phyloP scores from a whole-genome alignment of 148 eudicot species.

The Arbutus unedo region DNA sequence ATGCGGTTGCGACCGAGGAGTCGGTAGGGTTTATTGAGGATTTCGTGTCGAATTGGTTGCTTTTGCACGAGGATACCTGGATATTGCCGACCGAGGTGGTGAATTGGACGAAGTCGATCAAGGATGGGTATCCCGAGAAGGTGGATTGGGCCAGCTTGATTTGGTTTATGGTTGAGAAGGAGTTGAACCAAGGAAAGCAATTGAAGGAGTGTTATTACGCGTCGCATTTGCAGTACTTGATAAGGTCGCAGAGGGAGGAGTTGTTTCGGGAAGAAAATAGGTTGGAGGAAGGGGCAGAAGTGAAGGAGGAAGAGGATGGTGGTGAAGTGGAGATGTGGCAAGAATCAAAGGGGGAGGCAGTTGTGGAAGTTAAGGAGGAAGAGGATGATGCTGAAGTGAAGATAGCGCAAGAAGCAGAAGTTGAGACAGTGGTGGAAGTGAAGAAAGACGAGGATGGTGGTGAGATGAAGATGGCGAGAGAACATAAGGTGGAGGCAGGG shows the following conservation, averaged over 20 bases:
- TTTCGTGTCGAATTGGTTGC: slow-evolving; percentile 65
- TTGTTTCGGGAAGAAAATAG: slow-evolving; percentile 27
- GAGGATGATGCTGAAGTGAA: slow-evolving; percentile 35
- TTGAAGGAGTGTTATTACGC: slow-evolving; percentile 76
- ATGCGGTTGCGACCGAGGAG: slow-evolving; percentile 29
- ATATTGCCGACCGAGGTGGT: slow-evolving; percentile 53
- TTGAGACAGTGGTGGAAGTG: neutral
- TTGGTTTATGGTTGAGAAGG: slow-evolving; percentile 91
- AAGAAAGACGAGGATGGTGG: slow-evolving; percentile 2
- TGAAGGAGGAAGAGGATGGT: slow-evolving; percentile 31
- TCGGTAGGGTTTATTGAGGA: slow-evolving; percentile 50
- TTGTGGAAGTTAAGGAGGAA: slow-evolving; percentile 21
- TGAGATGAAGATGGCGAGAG: slow-evolving; percentile 34
- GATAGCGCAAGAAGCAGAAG: slow-evolving; percentile 18
- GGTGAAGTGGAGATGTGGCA: slow-evolving; percentile 27
- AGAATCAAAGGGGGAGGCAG: slow-evolving; percentile 13
- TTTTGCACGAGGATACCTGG: slow-evolving; percentile 79
- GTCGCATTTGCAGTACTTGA: slow-evolving; percentile 75
- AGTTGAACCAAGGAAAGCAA: slow-evolving; percentile 48
- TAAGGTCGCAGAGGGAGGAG: slow-evolving; percentile 49
- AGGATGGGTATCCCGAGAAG: slow-evolving; percentile 66
- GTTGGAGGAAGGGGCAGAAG: slow-evolving; percentile 18
- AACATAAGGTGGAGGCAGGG: neutral
- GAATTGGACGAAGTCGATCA: slow-evolving; percentile 48
- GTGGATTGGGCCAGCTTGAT: slow-evolving; percentile 84